A percentile compares a stretch with the other conserved stretches of the same genome.
phyloP scores from a whole-genome alignment of 2,329 filamentous ascomycete genomes.

The Ophiocordyceps robertsii region DNA sequence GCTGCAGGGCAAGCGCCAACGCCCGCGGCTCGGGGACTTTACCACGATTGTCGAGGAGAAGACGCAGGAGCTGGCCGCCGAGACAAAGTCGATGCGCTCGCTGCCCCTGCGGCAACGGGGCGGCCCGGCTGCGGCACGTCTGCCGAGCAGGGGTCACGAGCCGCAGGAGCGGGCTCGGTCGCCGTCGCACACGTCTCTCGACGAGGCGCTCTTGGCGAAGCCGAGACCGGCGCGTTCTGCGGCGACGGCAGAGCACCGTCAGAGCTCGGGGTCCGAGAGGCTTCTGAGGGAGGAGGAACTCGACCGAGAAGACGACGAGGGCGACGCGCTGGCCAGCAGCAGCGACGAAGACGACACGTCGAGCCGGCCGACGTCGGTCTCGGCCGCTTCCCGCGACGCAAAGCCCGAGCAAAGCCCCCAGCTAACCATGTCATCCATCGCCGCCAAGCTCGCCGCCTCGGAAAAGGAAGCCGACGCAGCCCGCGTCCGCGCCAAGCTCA shows the following conservation, averaged over 20 bases:
- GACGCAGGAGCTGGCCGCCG: conserved; percentile 25
- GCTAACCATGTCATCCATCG: conserved; percentile 22
- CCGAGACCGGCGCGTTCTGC: not conserved
- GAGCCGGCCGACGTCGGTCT: no score
- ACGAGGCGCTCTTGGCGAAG: conserved; percentile 18
- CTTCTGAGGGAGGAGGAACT: not conserved
- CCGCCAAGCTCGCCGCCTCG: conserved; percentile 49
- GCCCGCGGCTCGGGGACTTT: not conserved
- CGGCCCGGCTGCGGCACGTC: not conserved
- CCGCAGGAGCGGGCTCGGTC: conserved; percentile 9
- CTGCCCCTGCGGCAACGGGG: conserved; percentile 10
- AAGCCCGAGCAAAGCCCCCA: no score
- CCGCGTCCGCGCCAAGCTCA: conserved; percentile 47
- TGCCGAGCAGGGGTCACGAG: not conserved
- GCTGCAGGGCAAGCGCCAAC: conserved; percentile 9
- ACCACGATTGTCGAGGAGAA: conserved; percentile 34
- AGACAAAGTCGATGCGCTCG: conserved; percentile 12
- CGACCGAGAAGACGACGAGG: no score
- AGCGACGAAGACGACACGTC: not conserved
- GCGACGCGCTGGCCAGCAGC: not conserved
- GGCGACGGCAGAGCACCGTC: not conserved
- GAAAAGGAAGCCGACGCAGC: conserved; percentile 52
- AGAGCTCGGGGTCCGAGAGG: not conserved
- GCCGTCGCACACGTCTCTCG: conserved; percentile 17
- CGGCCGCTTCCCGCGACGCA: no score